Evolutionary conservation across 2,329 filamentous ascomycete species (phyloP).

Genomic region (Fusarium euwallaceae): DNA sequence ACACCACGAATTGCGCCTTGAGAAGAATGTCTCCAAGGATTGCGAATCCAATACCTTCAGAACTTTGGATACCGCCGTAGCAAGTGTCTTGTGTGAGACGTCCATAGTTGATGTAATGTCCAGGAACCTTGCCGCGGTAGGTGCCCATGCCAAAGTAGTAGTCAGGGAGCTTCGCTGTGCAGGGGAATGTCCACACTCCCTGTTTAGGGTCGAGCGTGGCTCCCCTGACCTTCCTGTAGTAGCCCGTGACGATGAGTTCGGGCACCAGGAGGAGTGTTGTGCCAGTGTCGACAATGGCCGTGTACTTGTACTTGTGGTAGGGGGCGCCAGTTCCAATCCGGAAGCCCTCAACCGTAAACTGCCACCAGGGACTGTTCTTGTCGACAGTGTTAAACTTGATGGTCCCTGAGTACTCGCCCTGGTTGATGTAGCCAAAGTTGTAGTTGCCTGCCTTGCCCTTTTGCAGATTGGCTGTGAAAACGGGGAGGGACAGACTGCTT

Average conservation of each 20-base stretch:
- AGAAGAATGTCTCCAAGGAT: conserved; percentile 59
- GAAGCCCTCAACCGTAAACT: conserved; percentile 69
- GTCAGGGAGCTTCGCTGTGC: conserved; percentile 63
- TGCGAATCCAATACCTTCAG: conserved; percentile 53
- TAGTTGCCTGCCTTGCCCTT: conserved; percentile 52
- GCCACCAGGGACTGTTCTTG: conserved; percentile 70
- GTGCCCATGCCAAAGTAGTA: conserved; percentile 53
- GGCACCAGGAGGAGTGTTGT: conserved; percentile 75
- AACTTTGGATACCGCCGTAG: conserved; percentile 55
- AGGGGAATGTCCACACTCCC: conserved; percentile 72
- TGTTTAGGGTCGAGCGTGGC: conserved; percentile 58
- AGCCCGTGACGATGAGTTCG: conserved; percentile 64
- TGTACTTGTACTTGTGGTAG: conserved; percentile 51
- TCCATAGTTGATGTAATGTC: conserved; percentile 56
- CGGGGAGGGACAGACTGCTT: conserved; percentile 43
- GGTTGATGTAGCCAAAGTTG: conserved; percentile 66
- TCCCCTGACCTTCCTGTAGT: conserved; percentile 70
- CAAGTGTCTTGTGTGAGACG: conserved; percentile 45
- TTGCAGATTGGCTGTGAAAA: conserved; percentile 55
- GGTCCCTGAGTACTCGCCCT: conserved; percentile 66
- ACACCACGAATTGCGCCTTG: conserved; percentile 61
- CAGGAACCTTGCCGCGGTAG: conserved; percentile 53
- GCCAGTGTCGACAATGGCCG: conserved; percentile 77
- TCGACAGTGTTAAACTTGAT: conserved; percentile 69
- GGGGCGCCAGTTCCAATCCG: conserved; percentile 57